Base-by-base conservation (phyloP, 2,329 filamentous ascomycete species). In the Botrytis deweyae region DNA sequence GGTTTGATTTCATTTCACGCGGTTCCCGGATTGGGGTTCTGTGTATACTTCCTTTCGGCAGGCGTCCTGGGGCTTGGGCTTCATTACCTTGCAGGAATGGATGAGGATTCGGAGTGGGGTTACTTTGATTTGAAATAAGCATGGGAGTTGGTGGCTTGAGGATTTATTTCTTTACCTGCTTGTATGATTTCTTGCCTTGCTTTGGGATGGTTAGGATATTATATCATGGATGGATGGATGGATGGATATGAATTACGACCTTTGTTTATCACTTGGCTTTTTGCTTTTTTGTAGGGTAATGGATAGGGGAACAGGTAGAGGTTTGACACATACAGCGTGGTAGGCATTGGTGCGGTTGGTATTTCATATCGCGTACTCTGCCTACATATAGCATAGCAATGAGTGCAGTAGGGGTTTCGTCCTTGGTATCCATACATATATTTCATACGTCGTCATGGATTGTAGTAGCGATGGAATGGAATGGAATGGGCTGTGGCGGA, bases 221-320 rank as follows among this genome's bases (percentile, higher is more conserved):
- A 68, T 68, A 68, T 68, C 49, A 68, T 12, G 65, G 65, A 58
- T 58, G 65, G 38, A 64, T 63, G 20, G 64, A 67, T 14, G 40
- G 40, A 40, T 55, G 65, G 65, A 55, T 58, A 68, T 58, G 65
- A 68, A 25, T 55, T 55, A 67, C 16, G 65, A 55, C 25, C 38
- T 67, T 25, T 22, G 14, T 67, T 68, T 20, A 40, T 42, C 9
- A 33, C 65, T 58, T 42, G 36, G 36, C 16, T 20, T 42, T 58
- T 68, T 61, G 58, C 29, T 40, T 44, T 40, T 64, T 42, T 55
- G 63, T n/a, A 12, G 6, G 42, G 16, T 67, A 52, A 67, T 67
- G 65, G 36, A 55, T 55, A 33, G 33, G 49, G n/a, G 25, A 16
- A 12, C 4, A 20, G 9, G 33, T 20, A 49, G n/a, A 49, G 10